Evolutionary conservation across 768 basidiomycete genomes (phyloP), one percentile per base, ranked within the genome.

Genomic region (Leccinum imitatum): DNA sequence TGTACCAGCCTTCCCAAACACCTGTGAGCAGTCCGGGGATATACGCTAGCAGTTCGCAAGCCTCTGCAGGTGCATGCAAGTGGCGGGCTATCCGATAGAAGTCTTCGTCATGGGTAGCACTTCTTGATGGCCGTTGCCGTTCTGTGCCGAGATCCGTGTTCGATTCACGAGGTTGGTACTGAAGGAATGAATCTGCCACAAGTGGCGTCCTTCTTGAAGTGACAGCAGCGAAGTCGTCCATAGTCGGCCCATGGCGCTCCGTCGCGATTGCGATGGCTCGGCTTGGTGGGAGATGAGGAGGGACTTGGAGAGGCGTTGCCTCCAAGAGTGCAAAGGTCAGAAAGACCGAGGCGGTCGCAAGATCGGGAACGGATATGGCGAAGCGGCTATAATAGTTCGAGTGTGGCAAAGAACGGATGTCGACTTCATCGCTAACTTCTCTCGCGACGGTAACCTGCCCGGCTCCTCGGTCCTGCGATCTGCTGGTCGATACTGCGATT

Each of bases 1-100:
- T 83, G 67, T 79, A 83, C 51, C 75, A 76, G 1, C 86, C 86
- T 71, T 86, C 80, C 86, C 86, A 87, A 59, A 81, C 66, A 3
- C 84, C 86, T 30, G 82, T 75, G 57, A 87, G 75, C 35, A 76
- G 69, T 17, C 82, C 83, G 41, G 79, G 78, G 65, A 73, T 66
- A 64, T 77, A 78, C 25, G 69, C 63, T 53, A 68, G 66, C n/a
- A 62, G 65, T 58, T 70, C 69, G 61, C 66, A 63, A 59, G 65
- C 65, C 11, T 68, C 67, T 59, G 56, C 46, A 25, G 59, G 63
- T 44, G 59, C 52, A 11, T 59, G 47, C 54, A 65, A 21, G 35
- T 41, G 60, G 35, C 59, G 67, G 47, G 68, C 64, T 59, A 72
- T 67, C 58, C 75, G 76, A 71, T 70, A 69, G 71, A 78, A 78